Conservation (phyloP, 306 rosid species). For the Cicer bijugum region DNA sequence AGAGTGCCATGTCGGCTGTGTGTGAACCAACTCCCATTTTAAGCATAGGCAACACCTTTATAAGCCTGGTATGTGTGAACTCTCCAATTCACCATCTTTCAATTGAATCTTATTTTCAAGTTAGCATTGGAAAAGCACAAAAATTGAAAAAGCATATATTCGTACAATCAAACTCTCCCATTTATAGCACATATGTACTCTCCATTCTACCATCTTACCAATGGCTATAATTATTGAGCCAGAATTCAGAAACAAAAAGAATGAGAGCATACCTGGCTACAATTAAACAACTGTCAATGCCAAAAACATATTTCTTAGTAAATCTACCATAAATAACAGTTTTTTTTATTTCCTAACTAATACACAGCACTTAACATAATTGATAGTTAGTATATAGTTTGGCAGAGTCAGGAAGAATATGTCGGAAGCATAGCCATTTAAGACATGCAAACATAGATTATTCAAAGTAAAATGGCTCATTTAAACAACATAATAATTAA, state of each 20-base stretch:
- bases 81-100: background rate
- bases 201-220: background rate
- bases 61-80: background rate
- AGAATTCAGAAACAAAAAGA: background rate
- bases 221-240: conserved; percentile 10
- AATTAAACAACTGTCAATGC: conserved; percentile 4
- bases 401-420: background rate
- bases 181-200: background rate
- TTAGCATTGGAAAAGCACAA: background rate
- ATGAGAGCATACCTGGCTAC: conserved; percentile 13
- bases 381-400: conserved; percentile 3
- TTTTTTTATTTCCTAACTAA: conserved; percentile 3
- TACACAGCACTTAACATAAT: conserved; percentile 14
- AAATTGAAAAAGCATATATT: conserved; percentile 11
- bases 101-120: background rate
- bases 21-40: conserved; percentile 13
- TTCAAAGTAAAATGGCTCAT: conserved; percentile 13
- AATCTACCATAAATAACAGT: background rate
- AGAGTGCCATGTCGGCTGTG: background rate
- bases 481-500: conserved; percentile 12
- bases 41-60: conserved; percentile 26
- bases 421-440: conserved; percentile 7
- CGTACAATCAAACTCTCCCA: conserved; percentile 10
- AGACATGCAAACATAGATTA: conserved; percentile 2
- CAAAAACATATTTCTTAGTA: background rate